These are phyloP conservation scores for Candida gorgasii DNA, from an alignment of 805 yeast species.

Conservation along the genomic window DNA sequence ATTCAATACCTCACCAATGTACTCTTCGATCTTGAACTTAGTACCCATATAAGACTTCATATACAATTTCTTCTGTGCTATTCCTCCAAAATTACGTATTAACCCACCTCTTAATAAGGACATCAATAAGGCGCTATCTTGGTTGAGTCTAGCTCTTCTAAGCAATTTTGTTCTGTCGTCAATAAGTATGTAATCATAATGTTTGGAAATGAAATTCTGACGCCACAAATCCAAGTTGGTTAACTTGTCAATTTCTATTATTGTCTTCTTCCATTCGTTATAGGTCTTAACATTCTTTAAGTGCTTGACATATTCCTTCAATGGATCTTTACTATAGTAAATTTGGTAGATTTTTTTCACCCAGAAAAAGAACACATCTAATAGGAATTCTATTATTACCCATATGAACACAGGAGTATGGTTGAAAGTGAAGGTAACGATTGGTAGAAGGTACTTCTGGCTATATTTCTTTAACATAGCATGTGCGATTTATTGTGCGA, in stretches of 20 bases:
- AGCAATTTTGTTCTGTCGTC: slow-evolving; percentile 68
- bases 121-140: slow-evolving; percentile 59
- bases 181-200: slow-evolving; percentile 83
- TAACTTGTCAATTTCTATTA: slow-evolving; percentile 49
- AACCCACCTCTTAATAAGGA: slow-evolving; percentile 78
- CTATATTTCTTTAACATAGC: slow-evolving; percentile 6
- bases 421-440: slow-evolving; percentile 30
- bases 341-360: slow-evolving; percentile 35
- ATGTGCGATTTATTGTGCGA: background rate
- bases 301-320: slow-evolving; percentile 49
- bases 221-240: slow-evolving; percentile 61
- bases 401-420: slow-evolving; percentile 42
- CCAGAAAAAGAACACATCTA: slow-evolving; percentile 52
- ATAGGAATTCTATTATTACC: slow-evolving; percentile 42
- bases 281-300: slow-evolving; percentile 55
- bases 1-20: slow-evolving; percentile 70
- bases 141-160: slow-evolving; percentile 57
- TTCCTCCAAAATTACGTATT: slow-evolving; percentile 88
- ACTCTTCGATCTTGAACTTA: slow-evolving; percentile 83
- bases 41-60: slow-evolving; percentile 87
- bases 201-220: slow-evolving; percentile 75
- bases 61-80: slow-evolving; percentile 75
- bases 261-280: slow-evolving; percentile 68
- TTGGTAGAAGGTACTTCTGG: slow-evolving; percentile 20
- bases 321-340: slow-evolving; percentile 42